Conservation (phyloP, 2,329 filamentous ascomycete genomes). For the Dothidotthia symphoricarpi region DNA sequence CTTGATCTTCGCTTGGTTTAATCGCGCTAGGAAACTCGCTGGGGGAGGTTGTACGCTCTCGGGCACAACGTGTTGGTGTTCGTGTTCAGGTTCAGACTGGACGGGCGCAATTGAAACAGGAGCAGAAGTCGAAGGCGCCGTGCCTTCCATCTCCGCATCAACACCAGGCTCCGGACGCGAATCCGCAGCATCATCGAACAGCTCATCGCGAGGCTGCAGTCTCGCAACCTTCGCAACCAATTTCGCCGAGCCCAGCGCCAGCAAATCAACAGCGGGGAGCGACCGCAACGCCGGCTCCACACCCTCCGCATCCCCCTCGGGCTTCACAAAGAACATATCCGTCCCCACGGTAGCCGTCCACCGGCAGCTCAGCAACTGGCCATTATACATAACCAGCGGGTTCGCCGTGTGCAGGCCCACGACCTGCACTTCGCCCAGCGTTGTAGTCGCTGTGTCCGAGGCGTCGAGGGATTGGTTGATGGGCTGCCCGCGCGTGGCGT, state of each 20-base stretch:
- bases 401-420: constrained; percentile 75
- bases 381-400: constrained; percentile 77
- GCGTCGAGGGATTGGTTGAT: constrained; percentile 6
- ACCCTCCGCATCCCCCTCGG: constrained; percentile 24
- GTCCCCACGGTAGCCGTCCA: constrained; percentile 86
- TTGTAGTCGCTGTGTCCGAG: constrained; percentile 11
- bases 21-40: constrained; percentile 41
- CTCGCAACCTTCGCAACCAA: constrained; percentile 66
- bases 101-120: not conserved
- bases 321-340: constrained; percentile 66
- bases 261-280: constrained; percentile 63
- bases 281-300: constrained; percentile 47
- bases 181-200: constrained; percentile 12
- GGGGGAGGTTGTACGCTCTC: constrained; percentile 19
- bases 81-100: not conserved
- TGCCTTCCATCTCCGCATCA: too few relatives aligned
- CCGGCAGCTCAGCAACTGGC: constrained; percentile 71
- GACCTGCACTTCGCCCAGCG: constrained; percentile 63
- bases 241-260: constrained; percentile 68
- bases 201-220: constrained; percentile 44
- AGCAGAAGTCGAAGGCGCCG: constrained; percentile 1
- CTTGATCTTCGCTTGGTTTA: constrained; percentile 44
- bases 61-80: constrained; percentile 2
- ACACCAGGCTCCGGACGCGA: constrained; percentile 1
- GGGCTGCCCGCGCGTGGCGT: constrained; percentile 21